Base-by-base conservation (phyloP, 345 rosid genomes). In the Syzygium aromaticum region DNA sequence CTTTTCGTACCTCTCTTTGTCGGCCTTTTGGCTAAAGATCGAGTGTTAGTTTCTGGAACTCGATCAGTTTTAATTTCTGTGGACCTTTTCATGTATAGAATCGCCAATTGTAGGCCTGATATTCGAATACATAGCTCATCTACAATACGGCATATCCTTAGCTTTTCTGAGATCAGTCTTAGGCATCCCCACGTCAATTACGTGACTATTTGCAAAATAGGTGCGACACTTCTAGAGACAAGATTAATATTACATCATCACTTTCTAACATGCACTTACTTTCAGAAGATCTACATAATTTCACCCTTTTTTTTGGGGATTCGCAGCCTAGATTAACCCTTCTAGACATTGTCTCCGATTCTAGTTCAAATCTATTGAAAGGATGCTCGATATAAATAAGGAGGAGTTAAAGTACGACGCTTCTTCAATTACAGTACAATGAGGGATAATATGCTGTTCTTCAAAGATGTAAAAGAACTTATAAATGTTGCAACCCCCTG, bases 1-100 rank as follows among this genome's bases (percentile, higher is more conserved):
- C 21, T 33, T 67, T 67, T 67, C 3, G 9, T 91, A 90, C 89
- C 91, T 89, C 91, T 90, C 89, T 92, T 43, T 43, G 46, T 43
- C 90, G 88, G 91, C 92, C 92, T 92, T 90, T 91, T 91, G 91
- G 94, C 90, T 91, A 91, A 90, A 91, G 46, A 92, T 92, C 90
- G 89, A 90, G 90, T 90, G 91, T 90, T 59, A 43, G 5, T 59
- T 57, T 23, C 28, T 4, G 6, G 10, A 27, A 11, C 64, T 25
- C 30, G 12, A 27, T 12, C 30, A 13, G 6, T 25, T 59, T 5
- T 9, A 59, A 23, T 56, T 25, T 11, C 15, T 11, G 2, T 5
- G 30, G 33, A 28, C 73, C 73, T n/a, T 61, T 61, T n/a, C 73
- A 27, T n/a, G 33, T 12, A 27, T 61, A 54, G 10, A 54, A 8